Conservation (phyloP, 768 basidiomycete genomes). For the Trametes coccinea region DNA sequence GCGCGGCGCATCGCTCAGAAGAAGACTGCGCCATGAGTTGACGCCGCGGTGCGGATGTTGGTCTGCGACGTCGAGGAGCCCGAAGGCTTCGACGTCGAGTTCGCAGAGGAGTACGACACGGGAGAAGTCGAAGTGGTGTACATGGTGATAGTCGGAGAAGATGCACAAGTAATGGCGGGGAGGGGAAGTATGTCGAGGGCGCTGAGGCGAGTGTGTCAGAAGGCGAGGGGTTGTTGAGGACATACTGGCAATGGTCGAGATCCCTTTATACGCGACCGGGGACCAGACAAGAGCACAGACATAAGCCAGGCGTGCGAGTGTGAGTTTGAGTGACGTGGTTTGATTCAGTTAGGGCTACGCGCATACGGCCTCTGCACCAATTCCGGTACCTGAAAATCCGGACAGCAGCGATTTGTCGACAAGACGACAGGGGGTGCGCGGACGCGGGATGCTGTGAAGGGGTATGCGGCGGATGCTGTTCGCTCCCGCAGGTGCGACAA, state of each 20-base stretch:
- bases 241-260: neutral
- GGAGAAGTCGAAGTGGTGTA: slow-evolving; percentile 5
- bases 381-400: slow-evolving; percentile 24
- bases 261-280: slow-evolving; percentile 8
- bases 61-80: neutral
- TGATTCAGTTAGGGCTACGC: slow-evolving; percentile 12
- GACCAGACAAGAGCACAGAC: slow-evolving; percentile 12
- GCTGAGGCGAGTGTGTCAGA: neutral
- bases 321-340: slow-evolving; percentile 14
- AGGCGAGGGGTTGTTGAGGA: neutral
- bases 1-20: slow-evolving; percentile 5
- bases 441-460: slow-evolving; percentile 15
- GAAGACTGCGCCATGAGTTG: slow-evolving; percentile 17
- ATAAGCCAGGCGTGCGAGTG: slow-evolving; percentile 9
- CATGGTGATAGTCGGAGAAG: neutral
- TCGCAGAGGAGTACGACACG: slow-evolving; percentile 11
- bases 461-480: slow-evolving; percentile 15
- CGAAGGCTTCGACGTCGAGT: slow-evolving; percentile 18
- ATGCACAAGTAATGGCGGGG: neutral
- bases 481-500: slow-evolving; percentile 4
- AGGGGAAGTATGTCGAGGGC: neutral
- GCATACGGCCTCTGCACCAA: neutral
- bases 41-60: slow-evolving; percentile 11
- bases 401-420: slow-evolving; percentile 18
- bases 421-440: slow-evolving; percentile 14